These are phyloP conservation scores for Athelia psychrophila DNA, from an alignment of 1,284 basidiomycete species.

Conservation along the genomic window DNA sequence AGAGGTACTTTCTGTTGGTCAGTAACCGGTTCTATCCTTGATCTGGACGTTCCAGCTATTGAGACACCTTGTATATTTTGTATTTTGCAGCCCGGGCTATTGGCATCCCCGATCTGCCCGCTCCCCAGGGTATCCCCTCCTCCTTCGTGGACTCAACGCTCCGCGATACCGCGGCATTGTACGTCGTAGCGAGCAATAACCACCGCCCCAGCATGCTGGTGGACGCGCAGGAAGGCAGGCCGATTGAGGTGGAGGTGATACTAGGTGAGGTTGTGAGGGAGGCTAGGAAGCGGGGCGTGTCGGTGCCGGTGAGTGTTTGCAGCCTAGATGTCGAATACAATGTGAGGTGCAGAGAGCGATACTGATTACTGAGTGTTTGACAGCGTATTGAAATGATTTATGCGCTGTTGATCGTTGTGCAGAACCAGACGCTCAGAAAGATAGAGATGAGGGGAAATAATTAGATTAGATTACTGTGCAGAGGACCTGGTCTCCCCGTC, in stretches of 20 bases:
- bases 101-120: conserved; percentile 20
- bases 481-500: too few species aligned
- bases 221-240: conserved; percentile 36
- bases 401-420: conserved; percentile 32
- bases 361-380: neutral
- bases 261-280: conserved; percentile 36
- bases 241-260: conserved; percentile 45
- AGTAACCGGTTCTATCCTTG: neutral
- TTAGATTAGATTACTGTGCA: too few species aligned
- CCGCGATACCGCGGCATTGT: conserved; percentile 24
- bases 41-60: neutral
- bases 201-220: conserved; percentile 20
- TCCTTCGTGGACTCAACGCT: conserved; percentile 25
- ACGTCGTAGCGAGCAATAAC: conserved; percentile 24
- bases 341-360: too few species aligned
- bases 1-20: conserved; percentile 26
- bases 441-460: too few species aligned
- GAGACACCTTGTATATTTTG: too few species aligned
- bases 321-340: too few species aligned
- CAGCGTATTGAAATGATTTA: conserved; percentile 36
- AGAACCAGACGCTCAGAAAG: conserved; percentile 29
- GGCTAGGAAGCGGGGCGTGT: conserved; percentile 25
- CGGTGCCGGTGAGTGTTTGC: conserved; percentile 28
- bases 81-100: conserved; percentile 20
- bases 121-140: conserved; percentile 24